These are phyloP conservation scores for Leccinum truebloodii DNA, from an alignment of 768 basidiomycete genomes.

Conservation along the genomic window DNA sequence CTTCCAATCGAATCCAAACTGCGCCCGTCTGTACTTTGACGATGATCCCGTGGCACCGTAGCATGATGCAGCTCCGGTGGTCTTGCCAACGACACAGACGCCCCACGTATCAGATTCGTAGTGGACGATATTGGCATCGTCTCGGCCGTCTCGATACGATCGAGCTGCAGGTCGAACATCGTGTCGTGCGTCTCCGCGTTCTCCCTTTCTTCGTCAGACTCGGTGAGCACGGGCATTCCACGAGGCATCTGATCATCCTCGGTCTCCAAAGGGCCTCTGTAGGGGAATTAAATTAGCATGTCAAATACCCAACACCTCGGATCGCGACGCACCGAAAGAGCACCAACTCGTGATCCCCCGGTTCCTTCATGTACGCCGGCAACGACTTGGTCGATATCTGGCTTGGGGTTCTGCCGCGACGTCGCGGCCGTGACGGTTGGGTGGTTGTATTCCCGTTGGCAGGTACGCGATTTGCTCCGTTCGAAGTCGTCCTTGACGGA, in stretches of 20 bases:
- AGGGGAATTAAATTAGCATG: neutral
- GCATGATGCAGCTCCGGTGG: conserved; percentile 15
- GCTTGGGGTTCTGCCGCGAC: conserved; percentile 65
- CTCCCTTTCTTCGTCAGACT: conserved; percentile 28
- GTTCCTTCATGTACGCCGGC: conserved; percentile 82
- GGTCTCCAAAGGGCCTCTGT: conserved; percentile 29
- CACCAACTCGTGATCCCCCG: conserved; percentile 80
- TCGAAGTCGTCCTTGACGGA: neutral
- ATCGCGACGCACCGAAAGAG: conserved; percentile 46
- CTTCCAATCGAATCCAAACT: conserved; percentile 27
- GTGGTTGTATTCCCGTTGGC: conserved; percentile 14
- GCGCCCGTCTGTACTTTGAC: conserved; percentile 17
- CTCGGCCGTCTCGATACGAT: conserved; percentile 28
- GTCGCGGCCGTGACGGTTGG: conserved; percentile 6
- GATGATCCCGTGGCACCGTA: conserved; percentile 1
- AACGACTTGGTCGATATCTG: conserved; percentile 78
- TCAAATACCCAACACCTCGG: neutral
- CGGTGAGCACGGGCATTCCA: conserved; percentile 19
- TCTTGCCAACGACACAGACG: conserved; percentile 9
- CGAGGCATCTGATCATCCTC: conserved; percentile 24
- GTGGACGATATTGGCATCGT: conserved; percentile 24
- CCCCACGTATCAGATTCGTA: conserved; percentile 21
- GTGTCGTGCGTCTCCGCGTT: conserved; percentile 3
- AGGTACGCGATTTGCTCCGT: neutral
- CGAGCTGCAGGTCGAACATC: conserved; percentile 21